Base-by-base conservation (phyloP, 345 rosid genomes). In the Laguncularia racemosa region DNA sequence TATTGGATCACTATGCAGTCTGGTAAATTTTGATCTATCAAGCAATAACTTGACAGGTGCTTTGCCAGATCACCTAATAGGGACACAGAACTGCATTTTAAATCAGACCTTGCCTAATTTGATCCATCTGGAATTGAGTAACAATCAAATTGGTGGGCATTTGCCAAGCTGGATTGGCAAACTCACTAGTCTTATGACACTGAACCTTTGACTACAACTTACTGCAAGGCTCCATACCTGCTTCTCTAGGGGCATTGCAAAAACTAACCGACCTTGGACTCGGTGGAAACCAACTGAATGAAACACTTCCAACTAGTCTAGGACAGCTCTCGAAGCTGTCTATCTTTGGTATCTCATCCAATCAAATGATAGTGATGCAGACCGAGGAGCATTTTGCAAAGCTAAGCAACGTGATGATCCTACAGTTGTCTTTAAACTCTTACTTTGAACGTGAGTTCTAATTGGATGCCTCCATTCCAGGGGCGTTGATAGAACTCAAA, bases 401-500 rank as follows among this genome's bases (percentile, higher is more conserved):
- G 59, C 73, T 73, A 38, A 51, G 47, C 45, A 71, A 69, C 48
- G 60, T 81, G 53, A 66, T 68, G 52, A 5, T 28, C 54, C 26
- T 71, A 16, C 53, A 57, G 20, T 49, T 75, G 47, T 66, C 78
- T n/a, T 59, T 73, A n/a, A 75, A 75, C 44, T 76, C 77, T 23
- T 66, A 12, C 46, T 57, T 50, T 78, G 44, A 73, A 73, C 56
- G 75, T 81, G 44, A 68, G 68, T 48, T 52, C 72, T 19, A 26
- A 20, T 16, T 78, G 83, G 83, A n/a, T 66, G 49, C 81, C 86
- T 53, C 76, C 79, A 5, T 78, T 81, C 59, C 81, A 73, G 48
- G 59, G 60, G 16, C 55, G 17, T 4, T n/a, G n/a, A n/a, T n/a
- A n/a, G n/a, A n/a, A n/a, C n/a, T n/a, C n/a, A n/a, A n/a, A n/a